phyloP scores from a whole-genome alignment of 2,329 filamentous ascomycete genomes.

The Penicillium psychrosexuale region DNA sequence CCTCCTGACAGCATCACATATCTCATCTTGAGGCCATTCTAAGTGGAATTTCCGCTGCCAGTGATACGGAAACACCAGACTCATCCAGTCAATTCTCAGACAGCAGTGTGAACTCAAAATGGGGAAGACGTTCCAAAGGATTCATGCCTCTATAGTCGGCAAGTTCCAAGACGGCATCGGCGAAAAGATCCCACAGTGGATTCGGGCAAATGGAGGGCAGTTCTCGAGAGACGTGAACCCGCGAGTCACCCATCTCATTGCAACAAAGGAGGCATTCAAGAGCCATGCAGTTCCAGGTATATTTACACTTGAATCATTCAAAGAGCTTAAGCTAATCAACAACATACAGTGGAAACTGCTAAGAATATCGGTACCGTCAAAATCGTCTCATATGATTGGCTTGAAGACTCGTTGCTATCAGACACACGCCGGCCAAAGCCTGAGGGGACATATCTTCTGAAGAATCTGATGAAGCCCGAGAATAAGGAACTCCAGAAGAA shows the following conservation, averaged over 20 bases:
- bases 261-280: slow-evolving; percentile 60
- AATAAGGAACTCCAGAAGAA: slow-evolving; percentile 6
- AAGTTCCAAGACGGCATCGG: slow-evolving; percentile 51
- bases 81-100: background rate
- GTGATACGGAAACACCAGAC: background rate
- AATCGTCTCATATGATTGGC: slow-evolving; percentile 50
- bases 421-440: slow-evolving; percentile 35
- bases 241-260: slow-evolving; percentile 69
- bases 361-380: slow-evolving; percentile 36
- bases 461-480: slow-evolving; percentile 37
- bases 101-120: slow-evolving; percentile 20
- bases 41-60: background rate
- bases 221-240: slow-evolving; percentile 53
- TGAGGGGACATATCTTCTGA: slow-evolving; percentile 36
- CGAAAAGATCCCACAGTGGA: slow-evolving; percentile 64
- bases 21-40: background rate
- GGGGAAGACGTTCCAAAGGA: slow-evolving; percentile 50
- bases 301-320: background rate
- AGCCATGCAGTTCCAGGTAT: slow-evolving; percentile 44
- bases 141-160: slow-evolving; percentile 58
- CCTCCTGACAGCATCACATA: background rate
- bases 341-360: slow-evolving; percentile 41
- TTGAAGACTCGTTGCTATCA: slow-evolving; percentile 43
- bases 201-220: slow-evolving; percentile 58
- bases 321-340: slow-evolving; percentile 17